Evolutionary conservation across 345 rosid genomes (phyloP).

Genomic region (Camelina hispida): DNA sequence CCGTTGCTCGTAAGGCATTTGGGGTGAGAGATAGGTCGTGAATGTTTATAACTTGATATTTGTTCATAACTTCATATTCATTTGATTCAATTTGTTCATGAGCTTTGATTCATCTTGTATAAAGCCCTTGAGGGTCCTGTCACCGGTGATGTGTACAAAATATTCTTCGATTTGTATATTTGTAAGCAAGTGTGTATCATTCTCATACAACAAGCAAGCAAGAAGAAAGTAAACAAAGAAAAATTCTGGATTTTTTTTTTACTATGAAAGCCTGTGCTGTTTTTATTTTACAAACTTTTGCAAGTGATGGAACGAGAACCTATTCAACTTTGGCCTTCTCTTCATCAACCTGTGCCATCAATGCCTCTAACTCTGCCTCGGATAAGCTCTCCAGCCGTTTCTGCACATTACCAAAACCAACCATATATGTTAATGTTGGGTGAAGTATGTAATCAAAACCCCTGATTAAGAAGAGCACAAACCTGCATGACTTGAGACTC

Average conservation of each 20-base stretch:
- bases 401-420: constrained; percentile 48
- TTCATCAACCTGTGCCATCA: constrained; percentile 96
- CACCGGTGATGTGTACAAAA: constrained; percentile 2
- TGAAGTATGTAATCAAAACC: not conserved
- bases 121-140: constrained; percentile 24
- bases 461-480: not conserved
- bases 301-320: constrained; percentile 23
- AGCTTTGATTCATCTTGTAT: constrained; percentile 32
- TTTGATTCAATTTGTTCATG: constrained; percentile 38
- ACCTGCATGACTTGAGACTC: constrained; percentile 97
- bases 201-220: constrained; percentile 31
- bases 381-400: constrained; percentile 88
- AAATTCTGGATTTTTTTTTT: not conserved
- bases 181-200: constrained; percentile 23
- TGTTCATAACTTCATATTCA: constrained; percentile 33
- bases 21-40: constrained; percentile 31
- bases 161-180: constrained; percentile 33
- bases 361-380: constrained; percentile 81
- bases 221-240: constrained; percentile 15
- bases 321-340: constrained; percentile 60
- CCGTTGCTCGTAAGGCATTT: constrained; percentile 59
- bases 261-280: constrained; percentile 25
- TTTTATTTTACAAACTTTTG: constrained; percentile 22
- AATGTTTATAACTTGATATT: constrained; percentile 28
- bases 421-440: not conserved